Evolutionary conservation across 495 filamentous ascomycete species (phyloP).

Genomic region (Friedmanniomyces endolithicus): DNA sequence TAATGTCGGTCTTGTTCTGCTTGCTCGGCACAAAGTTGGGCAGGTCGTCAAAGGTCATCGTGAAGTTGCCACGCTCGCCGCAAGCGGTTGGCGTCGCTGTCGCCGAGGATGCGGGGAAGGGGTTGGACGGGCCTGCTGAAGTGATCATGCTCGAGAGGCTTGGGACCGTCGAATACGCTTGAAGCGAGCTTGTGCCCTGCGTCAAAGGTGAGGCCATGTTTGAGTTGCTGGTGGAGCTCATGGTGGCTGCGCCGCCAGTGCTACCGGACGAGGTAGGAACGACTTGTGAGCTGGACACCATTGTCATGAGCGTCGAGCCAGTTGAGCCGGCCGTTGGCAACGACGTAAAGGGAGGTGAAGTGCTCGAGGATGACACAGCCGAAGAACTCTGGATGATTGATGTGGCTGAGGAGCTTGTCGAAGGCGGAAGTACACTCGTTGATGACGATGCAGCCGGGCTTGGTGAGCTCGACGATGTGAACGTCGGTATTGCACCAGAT

Average conservation of each 20-base stretch:
- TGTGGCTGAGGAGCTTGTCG: neutral
- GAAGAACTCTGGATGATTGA: neutral
- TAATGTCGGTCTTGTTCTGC: slow-evolving; percentile 21
- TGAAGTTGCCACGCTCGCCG: slow-evolving; percentile 28
- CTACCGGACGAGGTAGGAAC: neutral
- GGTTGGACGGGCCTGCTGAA: neutral
- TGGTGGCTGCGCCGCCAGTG: neutral
- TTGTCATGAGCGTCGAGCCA: neutral
- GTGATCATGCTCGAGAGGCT: neutral
- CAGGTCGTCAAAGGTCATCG: slow-evolving; percentile 27
- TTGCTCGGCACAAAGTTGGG: slow-evolving; percentile 16
- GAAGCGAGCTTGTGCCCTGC: neutral
- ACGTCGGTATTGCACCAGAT: neutral
- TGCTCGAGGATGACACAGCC: too few relatives aligned
- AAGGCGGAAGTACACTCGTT: neutral
- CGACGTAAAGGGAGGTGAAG: neutral
- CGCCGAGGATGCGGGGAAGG: slow-evolving; percentile 6
- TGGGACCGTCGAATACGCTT: neutral
- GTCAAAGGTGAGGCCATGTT: neutral
- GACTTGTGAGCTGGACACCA: neutral
- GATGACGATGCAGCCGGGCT: neutral
- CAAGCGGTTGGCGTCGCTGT: slow-evolving; percentile 19
- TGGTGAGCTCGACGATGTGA: neutral
- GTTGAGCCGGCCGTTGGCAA: neutral
- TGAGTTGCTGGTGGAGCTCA: neutral